A percentile compares a stretch with the other conserved stretches of the same genome.
Evolutionary conservation across 2,329 filamentous ascomycete species (phyloP).

Genomic region (Ceratocystis ficicola): DNA sequence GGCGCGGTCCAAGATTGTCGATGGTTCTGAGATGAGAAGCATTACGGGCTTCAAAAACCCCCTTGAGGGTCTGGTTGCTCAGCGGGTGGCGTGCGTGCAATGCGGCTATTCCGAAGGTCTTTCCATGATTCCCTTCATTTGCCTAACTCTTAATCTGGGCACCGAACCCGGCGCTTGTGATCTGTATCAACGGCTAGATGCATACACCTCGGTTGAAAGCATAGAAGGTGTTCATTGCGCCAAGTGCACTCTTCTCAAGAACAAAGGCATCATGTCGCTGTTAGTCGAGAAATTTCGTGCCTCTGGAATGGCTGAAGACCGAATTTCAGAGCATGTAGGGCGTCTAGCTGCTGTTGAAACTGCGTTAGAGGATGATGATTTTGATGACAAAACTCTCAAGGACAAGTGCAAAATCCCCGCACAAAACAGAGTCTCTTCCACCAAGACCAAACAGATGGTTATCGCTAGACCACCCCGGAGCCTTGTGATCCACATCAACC

Average conservation of each 20-base stretch:
- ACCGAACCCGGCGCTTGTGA: constrained; percentile 49
- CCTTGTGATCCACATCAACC: constrained; percentile 77
- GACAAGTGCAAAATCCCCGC: constrained; percentile 54
- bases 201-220: constrained; percentile 70
- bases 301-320: constrained; percentile 34
- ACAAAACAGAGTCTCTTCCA: constrained; percentile 59
- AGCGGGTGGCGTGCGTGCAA: constrained; percentile 72
- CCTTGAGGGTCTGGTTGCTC: constrained; percentile 74
- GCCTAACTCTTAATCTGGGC: constrained; percentile 73
- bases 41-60: constrained; percentile 51
- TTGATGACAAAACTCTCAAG: constrained; percentile 54
- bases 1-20: constrained; percentile 31
- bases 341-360: constrained; percentile 55
- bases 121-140: constrained; percentile 87
- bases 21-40: constrained; percentile 31
- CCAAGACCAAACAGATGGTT: constrained; percentile 81
- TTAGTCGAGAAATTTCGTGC: constrained; percentile 29
- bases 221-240: constrained; percentile 86
- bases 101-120: constrained; percentile 83
- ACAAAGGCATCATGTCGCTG: constrained; percentile 37
- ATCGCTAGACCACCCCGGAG: constrained; percentile 71
- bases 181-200: constrained; percentile 66
- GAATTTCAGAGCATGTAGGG: constrained; percentile 38
- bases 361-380: constrained; percentile 68
- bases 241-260: constrained; percentile 69